phyloP scores from a whole-genome alignment of 192 early-diverging fungal genomes.

The Funneliformis geosporum region DNA sequence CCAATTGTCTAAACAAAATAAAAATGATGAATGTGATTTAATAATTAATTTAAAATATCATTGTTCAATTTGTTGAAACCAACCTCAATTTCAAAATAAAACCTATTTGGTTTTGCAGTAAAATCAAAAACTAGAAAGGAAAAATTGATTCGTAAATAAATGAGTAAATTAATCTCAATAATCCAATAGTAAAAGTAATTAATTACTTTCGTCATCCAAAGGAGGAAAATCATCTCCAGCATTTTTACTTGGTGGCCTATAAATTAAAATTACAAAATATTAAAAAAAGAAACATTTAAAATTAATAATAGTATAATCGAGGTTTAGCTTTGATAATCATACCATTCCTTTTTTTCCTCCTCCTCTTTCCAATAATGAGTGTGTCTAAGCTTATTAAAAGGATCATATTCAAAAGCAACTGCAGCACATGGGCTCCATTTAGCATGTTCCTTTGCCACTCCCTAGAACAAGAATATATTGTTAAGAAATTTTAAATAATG shows the following conservation, averaged over 20 bases:
- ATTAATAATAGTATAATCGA: background rate
- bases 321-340: conserved; percentile 29
- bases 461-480: conserved; percentile 39
- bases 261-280: background rate
- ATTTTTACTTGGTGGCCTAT: conserved; percentile 62
- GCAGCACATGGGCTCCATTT: conserved; percentile 94
- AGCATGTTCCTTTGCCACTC: conserved; percentile 95
- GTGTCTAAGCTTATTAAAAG: conserved; percentile 90
- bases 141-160: background rate
- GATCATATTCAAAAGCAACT: conserved; percentile 95
- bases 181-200: too few species aligned
- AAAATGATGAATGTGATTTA: background rate
- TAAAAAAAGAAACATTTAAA: background rate
- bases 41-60: background rate
- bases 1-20: conserved; percentile 62
- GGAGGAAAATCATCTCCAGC: conserved; percentile 61
- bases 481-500: background rate
- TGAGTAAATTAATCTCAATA: background rate
- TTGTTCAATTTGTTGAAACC: background rate
- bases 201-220: conserved; percentile 51
- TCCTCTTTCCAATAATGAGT: conserved; percentile 94
- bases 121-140: conserved; percentile 64
- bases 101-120: conserved; percentile 76
- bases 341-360: conserved; percentile 83
- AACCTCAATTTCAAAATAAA: conserved; percentile 78